Evolutionary conservation across 148 eudicot genomes (phyloP), one percentile per base, ranked within the genome.

Genomic region (Fagopyrum esculentum): DNA sequence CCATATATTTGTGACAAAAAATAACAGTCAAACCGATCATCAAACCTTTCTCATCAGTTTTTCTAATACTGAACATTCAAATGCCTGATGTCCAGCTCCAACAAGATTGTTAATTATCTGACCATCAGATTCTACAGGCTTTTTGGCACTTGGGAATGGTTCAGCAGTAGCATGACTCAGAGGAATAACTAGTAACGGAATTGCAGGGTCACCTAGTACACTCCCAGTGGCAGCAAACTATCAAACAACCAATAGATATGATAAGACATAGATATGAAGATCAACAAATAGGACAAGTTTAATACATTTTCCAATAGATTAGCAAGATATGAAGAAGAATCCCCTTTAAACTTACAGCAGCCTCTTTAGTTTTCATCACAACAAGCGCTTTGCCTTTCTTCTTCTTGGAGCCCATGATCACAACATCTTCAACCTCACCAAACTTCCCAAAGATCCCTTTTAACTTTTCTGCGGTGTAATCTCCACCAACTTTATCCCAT

Each of bases 101-200:
- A 87, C 91, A 73, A 90, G 79, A 76, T 90, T 85, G 47, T 87
- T 83, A 8, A 77, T 9, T 22, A 76, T 74, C 7, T 83, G 87
- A 49, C 64, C 87, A 54, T 86, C 89, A 74, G 81, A 72, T 49
- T 80, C 89, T 45, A 76, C 79, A 9, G 80, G 77, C 74, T 63
- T 83, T 72, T 79, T 83, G 44, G 87, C 77, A 77, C 80, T 64
- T n/a, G 87, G 79, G 73, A 74, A 81, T 19, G 85, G 81, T 69
- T 81, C 73, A 57, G 78, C 71, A 71, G 73, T 70, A 29, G 76
- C 55, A 29, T 85, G 88, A 74, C 83, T 82, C 73, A 92, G 89
- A 57, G 98, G 96, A 86, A 86, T 6, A 48, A 92, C 93, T 63
- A 86, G 75, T 75, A 95, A 79, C 43, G 96, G 97, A 80, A 91